Evolutionary conservation across 1,139 yeast genomes (phyloP), one percentile per base, ranked within the genome.

Genomic region (Zygosaccharomyces sapae): DNA sequence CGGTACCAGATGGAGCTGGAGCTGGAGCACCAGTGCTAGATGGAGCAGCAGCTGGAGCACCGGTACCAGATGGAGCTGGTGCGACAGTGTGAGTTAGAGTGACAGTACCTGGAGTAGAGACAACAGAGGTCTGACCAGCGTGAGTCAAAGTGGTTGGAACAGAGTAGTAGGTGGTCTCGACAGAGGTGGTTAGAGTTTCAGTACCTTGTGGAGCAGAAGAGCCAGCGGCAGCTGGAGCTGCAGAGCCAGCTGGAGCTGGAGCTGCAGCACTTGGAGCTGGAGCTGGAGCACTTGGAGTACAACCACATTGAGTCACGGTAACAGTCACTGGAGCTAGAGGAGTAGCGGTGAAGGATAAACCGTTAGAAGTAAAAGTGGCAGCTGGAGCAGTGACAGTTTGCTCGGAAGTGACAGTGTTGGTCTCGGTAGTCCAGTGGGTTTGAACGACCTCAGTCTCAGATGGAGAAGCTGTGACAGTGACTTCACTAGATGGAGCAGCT

Each of bases 111-210:
- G 79, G 75, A 48, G 58, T 72, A 46, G 77, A 69, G 57, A 76
- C 82, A 51, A 79, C 74, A 70, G 72, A 66, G 52, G 77, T 71
- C 57, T 62, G 58, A 61, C 71, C 73, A 68, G 78, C 77, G 59
- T 76, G 66, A 57, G 72, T 69, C 51, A 80, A 58, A 49, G 72
- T 70, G 55, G 86, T 80, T 50, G 83, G 65, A 48, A 61, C 70
- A 64, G 84, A 84, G 61, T 84, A 77, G 76, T 76, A 77, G 51
- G 84, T 77, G 62, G 80, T 73, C 70, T 31, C 34, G 3, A 31
- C 20, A 13, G 69, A 73, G 54, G 69, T 79, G 55, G 82, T 20
- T 4, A 29, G 42, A 16, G 46, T 33, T 29, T 46, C 49, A 30
- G 48, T 38, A 38, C 44, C 46, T 8, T 33, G 38, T 25, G 36